A percentile compares a stretch with the other conserved stretches of the same genome.
Conservation (phyloP, 768 basidiomycete species). For the Auriscalpium microsporum region DNA sequence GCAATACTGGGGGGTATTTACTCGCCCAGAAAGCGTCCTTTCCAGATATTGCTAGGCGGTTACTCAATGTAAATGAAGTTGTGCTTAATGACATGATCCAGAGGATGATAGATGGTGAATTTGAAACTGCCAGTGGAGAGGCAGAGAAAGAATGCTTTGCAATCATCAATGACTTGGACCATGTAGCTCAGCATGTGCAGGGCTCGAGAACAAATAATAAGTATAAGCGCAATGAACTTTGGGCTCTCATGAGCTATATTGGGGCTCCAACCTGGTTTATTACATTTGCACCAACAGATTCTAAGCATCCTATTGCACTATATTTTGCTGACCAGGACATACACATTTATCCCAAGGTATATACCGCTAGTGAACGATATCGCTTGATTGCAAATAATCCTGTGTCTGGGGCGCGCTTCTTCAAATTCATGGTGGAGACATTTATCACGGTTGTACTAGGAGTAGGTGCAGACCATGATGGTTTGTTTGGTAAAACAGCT, state of each 20-base stretch:
- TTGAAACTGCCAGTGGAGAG: neutral
- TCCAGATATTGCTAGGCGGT: neutral
- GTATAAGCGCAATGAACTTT: constrained; percentile 13
- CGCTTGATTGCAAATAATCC: constrained; percentile 8
- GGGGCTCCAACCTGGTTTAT: constrained; percentile 17
- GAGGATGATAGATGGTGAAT: neutral
- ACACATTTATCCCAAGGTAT: neutral
- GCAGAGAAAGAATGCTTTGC: constrained; percentile 7
- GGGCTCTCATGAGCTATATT: constrained; percentile 7
- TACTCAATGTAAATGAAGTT: neutral
- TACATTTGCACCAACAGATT: constrained; percentile 16
- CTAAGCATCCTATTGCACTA: constrained; percentile 14
- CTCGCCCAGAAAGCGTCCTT: constrained; percentile 4
- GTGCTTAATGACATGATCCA: constrained; percentile 1
- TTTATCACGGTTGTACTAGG: constrained; percentile 10
- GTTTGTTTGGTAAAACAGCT: constrained; percentile 13
- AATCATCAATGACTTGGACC: constrained; percentile 9
- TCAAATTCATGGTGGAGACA: constrained; percentile 1
- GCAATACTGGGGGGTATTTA: constrained; percentile 20
- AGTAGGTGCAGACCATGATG: neutral
- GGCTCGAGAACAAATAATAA: constrained; percentile 10
- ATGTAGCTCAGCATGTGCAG: constrained; percentile 8
- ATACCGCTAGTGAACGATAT: neutral
- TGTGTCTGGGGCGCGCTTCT: constrained; percentile 14
- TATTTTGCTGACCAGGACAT: constrained; percentile 10